Evolutionary conservation across 805 yeast species (phyloP).

Genomic region (Diddensiella santjacobensis): DNA sequence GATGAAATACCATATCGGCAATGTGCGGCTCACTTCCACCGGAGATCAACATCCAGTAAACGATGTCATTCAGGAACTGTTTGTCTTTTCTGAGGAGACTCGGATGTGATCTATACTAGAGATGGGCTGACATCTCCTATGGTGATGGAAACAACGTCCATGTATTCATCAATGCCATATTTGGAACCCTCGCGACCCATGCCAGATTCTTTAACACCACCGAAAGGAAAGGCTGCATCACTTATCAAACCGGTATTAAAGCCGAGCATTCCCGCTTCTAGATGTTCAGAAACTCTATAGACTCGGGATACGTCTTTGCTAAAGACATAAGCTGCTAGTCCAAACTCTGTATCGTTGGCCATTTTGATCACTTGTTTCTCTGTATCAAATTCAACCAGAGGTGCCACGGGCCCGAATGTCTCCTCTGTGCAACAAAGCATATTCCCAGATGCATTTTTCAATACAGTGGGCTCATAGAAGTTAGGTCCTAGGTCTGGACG

Average conservation of each 20-base stretch:
- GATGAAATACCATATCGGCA: too few species aligned
- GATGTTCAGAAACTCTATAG: conserved; percentile 58
- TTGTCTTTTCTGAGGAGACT: too few species aligned
- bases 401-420: conserved; percentile 79
- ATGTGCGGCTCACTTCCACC: too few species aligned
- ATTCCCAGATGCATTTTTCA: conserved; percentile 52
- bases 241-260: conserved; percentile 73
- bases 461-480: conserved; percentile 65
- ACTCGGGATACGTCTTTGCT: conserved; percentile 52
- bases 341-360: conserved; percentile 67
- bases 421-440: conserved; percentile 65
- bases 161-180: conserved; percentile 80
- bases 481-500: conserved; percentile 54
- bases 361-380: conserved; percentile 58
- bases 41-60: too few species aligned
- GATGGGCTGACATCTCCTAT: conserved; percentile 1
- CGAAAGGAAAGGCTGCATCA: conserved; percentile 56
- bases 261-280: conserved; percentile 79
- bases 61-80: too few species aligned
- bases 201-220: conserved; percentile 89
- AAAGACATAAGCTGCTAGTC: conserved; percentile 74
- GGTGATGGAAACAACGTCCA: conserved; percentile 64
- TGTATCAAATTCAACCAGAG: conserved; percentile 57
- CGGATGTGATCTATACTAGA: too few species aligned
- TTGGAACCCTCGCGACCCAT: conserved; percentile 84